These are phyloP conservation scores for Cairneyella variabilis DNA, from an alignment of 495 filamentous ascomycete species.

Conservation along the genomic window DNA sequence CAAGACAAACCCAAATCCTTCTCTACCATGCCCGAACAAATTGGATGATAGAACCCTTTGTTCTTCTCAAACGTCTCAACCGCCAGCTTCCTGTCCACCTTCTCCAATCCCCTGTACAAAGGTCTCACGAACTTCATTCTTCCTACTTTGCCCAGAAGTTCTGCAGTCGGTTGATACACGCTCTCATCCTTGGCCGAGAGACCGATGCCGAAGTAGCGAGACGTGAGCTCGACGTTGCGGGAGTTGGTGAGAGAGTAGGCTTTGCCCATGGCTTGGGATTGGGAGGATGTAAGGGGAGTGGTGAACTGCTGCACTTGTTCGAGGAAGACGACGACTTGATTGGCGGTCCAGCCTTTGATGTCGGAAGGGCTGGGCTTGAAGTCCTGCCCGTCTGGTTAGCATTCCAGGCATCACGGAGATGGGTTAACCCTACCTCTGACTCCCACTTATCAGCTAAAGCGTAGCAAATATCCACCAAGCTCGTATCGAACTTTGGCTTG, in stretches of 20 bases:
- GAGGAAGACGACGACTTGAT: slow-evolving; percentile 88
- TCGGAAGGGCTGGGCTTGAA: slow-evolving; percentile 69
- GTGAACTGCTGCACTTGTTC: slow-evolving; percentile 66
- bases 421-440: slow-evolving; percentile 21
- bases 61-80: slow-evolving; percentile 81
- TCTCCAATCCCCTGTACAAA: slow-evolving; percentile 69
- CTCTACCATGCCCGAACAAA: slow-evolving; percentile 76
- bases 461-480: slow-evolving; percentile 82
- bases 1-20: slow-evolving; percentile 77
- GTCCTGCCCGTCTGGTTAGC: slow-evolving; percentile 22
- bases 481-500: slow-evolving; percentile 86
- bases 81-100: slow-evolving; percentile 69
- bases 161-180: slow-evolving; percentile 63
- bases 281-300: slow-evolving; percentile 53
- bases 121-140: slow-evolving; percentile 97
- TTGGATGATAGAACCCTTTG: slow-evolving; percentile 91
- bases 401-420: not conserved
- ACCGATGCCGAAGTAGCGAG: slow-evolving; percentile 72
- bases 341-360: slow-evolving; percentile 67
- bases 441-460: slow-evolving; percentile 78
- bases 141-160: slow-evolving; percentile 75
- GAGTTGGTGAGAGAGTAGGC: slow-evolving; percentile 65
- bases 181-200: slow-evolving; percentile 65
- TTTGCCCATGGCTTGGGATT: slow-evolving; percentile 64
- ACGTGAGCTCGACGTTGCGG: slow-evolving; percentile 80